Percentiles rank a stretch among this genome's conserved stretches.
Conservation (phyloP, 768 basidiomycete genomes). For the Boletellus sp. region DNA sequence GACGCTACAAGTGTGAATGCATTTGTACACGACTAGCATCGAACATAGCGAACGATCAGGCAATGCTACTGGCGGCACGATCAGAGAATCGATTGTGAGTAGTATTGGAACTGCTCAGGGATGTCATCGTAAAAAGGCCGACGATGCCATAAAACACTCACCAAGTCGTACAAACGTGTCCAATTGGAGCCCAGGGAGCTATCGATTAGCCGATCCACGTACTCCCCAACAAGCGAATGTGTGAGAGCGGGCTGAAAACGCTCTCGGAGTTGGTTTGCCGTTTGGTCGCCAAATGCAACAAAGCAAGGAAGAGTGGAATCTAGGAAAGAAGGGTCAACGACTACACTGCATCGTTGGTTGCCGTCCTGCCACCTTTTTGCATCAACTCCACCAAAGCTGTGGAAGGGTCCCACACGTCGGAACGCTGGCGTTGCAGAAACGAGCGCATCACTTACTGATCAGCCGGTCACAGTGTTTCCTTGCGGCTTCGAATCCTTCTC, state of each 20-base stretch:
- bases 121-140: not conserved
- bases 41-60: constrained; percentile 1
- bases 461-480: constrained; percentile 96
- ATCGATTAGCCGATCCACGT: constrained; percentile 88
- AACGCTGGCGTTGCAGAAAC: not conserved
- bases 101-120: constrained; percentile 76
- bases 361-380: constrained; percentile 73
- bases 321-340: constrained; percentile 25
- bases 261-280: constrained; percentile 81
- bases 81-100: constrained; percentile 85
- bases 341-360: not conserved
- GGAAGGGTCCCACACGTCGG: constrained; percentile 12
- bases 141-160: constrained; percentile 34
- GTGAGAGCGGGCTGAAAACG: constrained; percentile 92
- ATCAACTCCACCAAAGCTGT: constrained; percentile 88
- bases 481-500: constrained; percentile 89
- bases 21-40: not conserved
- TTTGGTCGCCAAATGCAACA: constrained; percentile 84
- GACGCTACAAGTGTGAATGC: constrained; percentile 1
- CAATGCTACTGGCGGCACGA: not conserved
- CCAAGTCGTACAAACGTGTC: constrained; percentile 95
- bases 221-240: constrained; percentile 76
- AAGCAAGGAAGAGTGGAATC: constrained; percentile 93
- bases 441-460: constrained; percentile 57
- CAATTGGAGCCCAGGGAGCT: constrained; percentile 89